Evolutionary conservation across 2,329 filamentous ascomycete species (phyloP), one percentile per base, ranked within the genome.

Genomic region (Paraphaeosphaeria minitans): DNA sequence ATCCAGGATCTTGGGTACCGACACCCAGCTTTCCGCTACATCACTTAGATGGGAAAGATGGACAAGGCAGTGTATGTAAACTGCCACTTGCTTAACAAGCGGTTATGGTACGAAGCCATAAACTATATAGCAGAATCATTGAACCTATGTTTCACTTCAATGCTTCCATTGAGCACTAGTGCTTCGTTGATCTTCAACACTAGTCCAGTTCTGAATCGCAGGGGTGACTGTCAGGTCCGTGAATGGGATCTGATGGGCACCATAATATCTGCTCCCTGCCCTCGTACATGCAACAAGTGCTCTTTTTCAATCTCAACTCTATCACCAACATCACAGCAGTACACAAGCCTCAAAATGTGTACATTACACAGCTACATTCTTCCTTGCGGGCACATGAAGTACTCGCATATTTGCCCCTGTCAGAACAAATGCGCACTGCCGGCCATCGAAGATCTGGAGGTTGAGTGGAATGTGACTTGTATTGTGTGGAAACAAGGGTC

Each of bases 21-120:
- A 41, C 83, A 87, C 66, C 85, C 85, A 1, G 79, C 80, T 24
- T 87, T 85, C 71, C 78, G 82, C 37, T 86, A 85, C 66, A 86
- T 86, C 57, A 75, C 81, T 16, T 84, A 71, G 56, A 24, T 33
- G 43, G 12, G 16, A 41, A 10, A 24, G 6, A 13, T 45, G 37
- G 8, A 35, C 12, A 29, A 37, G 19, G 29, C 51, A 35, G 8
- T 29, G 8, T 12, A 9, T 16, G 29, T 13, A 22, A 3, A 29
- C 12, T 42, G 9, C 22, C 10, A 35, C 8, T 16, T 22, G 13
- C 10, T 31, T 19, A 4, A 29, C 29, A 29, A 12, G 2, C 35
- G 19, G 8, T 29, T 1, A 8, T 31, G 3, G 5, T 33, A 10
- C 24, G n/a, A 24, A 31, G 43, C 42, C 24, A 24, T 24, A 27